Evolutionary conservation across 208 protist genomes (phyloP).

Genomic region (Trichomonas gallinae): DNA sequence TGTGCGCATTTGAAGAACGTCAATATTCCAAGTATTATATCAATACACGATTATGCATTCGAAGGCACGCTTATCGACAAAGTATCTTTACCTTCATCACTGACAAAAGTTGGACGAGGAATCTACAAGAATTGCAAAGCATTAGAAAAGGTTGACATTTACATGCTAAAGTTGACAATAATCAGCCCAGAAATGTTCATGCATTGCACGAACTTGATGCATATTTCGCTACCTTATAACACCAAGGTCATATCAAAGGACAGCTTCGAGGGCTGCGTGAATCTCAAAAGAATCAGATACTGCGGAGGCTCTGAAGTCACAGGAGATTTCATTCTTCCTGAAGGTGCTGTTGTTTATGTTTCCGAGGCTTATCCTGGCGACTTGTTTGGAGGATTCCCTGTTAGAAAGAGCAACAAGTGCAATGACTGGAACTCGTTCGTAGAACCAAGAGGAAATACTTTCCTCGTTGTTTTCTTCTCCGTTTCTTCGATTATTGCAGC

Average conservation of each 20-base stretch:
- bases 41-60: not conserved
- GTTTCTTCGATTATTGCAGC: not conserved
- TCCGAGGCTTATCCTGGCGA: not conserved
- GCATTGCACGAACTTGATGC: not conserved
- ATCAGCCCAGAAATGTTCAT: not conserved
- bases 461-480: not conserved
- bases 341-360: not conserved
- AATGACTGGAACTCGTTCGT: not conserved
- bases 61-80: not conserved
- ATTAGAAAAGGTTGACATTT: not conserved
- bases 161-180: not conserved
- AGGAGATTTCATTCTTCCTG: not conserved
- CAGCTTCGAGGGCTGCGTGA: not conserved
- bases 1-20: not conserved
- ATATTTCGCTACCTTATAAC: not conserved
- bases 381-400: not conserved
- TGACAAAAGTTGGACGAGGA: not conserved
- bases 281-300: not conserved
- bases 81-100: not conserved
- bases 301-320: not conserved
- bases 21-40: not conserved
- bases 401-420: not conserved
- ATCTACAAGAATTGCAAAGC: not conserved
- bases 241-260: not conserved
- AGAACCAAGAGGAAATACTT: not conserved